Conservation (phyloP, 306 rosid genomes). For the Lathyrus tuberosus region DNA sequence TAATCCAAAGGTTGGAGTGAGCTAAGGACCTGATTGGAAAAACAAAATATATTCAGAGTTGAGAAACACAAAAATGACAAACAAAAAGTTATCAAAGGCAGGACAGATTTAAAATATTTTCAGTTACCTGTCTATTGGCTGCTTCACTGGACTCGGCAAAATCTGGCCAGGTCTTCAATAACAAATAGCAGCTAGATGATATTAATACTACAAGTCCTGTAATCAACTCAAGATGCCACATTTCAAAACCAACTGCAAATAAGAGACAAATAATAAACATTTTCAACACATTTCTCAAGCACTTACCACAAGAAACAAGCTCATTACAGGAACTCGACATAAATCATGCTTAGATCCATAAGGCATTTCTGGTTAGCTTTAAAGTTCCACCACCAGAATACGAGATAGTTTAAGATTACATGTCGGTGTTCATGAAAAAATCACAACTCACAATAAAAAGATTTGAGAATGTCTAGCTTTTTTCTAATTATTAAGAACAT, state of each 20-base stretch:
- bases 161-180: slow-evolving; percentile 78
- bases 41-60: slow-evolving; percentile 36
- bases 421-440: slow-evolving; percentile 1
- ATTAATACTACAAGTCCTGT: slow-evolving; percentile 66
- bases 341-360: slow-evolving; percentile 30
- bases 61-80: slow-evolving; percentile 33
- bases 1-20: slow-evolving; percentile 84
- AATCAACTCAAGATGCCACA: slow-evolving; percentile 93
- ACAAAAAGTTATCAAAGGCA: slow-evolving; percentile 21
- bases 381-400: slow-evolving; percentile 31
- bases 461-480: neutral
- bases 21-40: slow-evolving; percentile 72
- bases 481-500: neutral
- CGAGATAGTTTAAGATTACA: slow-evolving; percentile 13
- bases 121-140: slow-evolving; percentile 83
- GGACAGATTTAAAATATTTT: neutral
- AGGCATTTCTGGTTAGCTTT: slow-evolving; percentile 18
- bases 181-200: slow-evolving; percentile 72
- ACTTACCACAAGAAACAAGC: slow-evolving; percentile 26
- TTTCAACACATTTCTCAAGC: neutral
- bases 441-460: neutral
- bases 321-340: neutral
- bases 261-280: slow-evolving; percentile 1
- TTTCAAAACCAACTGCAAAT: slow-evolving; percentile 80
- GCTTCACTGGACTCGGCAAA: slow-evolving; percentile 91